phyloP scores from a whole-genome alignment of 148 eudicot genomes.

The Rhododendron griersonianum region DNA sequence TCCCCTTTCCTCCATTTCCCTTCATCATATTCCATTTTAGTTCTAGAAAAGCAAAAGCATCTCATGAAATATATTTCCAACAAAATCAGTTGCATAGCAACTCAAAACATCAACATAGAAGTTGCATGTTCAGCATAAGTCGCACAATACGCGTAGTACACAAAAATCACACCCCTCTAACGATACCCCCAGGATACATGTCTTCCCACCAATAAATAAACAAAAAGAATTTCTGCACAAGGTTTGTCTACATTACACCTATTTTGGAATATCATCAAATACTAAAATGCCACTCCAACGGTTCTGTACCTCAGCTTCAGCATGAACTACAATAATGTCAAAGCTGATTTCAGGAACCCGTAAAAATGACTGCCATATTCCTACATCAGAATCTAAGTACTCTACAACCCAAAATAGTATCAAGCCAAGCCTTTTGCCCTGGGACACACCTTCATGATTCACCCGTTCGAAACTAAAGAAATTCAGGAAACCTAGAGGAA shows the following conservation, averaged over 20 bases:
- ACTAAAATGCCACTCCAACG: slow-evolving; percentile 10
- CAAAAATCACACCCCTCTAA: background rate
- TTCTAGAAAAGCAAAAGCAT: background rate
- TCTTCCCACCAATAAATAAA: background rate
- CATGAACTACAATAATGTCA: slow-evolving; percentile 14
- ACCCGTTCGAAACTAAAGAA: slow-evolving; percentile 20
- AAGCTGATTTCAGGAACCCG: slow-evolving; percentile 36
- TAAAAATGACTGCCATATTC: slow-evolving; percentile 26
- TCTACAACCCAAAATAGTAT: slow-evolving; percentile 40
- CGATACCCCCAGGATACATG: background rate
- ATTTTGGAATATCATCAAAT: slow-evolving; percentile 15
- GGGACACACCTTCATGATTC: slow-evolving; percentile 43
- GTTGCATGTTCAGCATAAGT: background rate
- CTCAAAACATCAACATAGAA: background rate
- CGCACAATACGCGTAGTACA: background rate
- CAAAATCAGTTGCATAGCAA: background rate
- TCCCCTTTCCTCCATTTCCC: too few species aligned
- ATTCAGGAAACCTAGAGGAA: slow-evolving; percentile 12
- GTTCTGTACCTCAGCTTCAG: slow-evolving; percentile 1
- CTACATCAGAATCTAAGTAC: slow-evolving; percentile 38
- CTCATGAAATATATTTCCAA: background rate
- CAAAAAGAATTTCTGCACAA: slow-evolving; percentile 34
- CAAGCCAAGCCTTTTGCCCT: slow-evolving; percentile 17
- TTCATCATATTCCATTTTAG: too few species aligned
- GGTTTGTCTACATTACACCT: slow-evolving; percentile 22